Base-by-base conservation (phyloP, 331 rosid species). In the Malus hybrid region DNA sequence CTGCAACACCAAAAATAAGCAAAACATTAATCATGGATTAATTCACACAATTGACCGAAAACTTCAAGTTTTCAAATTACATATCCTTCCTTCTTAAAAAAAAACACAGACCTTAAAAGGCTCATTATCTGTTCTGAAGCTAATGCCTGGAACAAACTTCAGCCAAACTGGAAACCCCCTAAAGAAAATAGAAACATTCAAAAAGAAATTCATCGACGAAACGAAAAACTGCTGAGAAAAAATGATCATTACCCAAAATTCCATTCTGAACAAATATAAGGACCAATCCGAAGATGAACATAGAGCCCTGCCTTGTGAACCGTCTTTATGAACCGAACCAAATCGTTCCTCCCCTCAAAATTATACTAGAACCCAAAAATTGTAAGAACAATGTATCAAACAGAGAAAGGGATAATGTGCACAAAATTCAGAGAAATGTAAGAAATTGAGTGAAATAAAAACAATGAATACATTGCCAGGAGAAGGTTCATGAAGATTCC, bases 251-350 rank as follows among this genome's bases (percentile, higher is more conserved):
- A 84, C 90, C 90, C 86, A 71, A 76, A 84, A 59, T 87, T 87
- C 86, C 88, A 87, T 70, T 87, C 86, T 22, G 80, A 78, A 72
- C 88, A 84, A 77, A 87, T 76, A 33, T 81, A 87, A 22, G 88
- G 90, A 46, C 90, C 90, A 75, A 87, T 82, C 15, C 88, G 79
- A 77, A 87, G 90, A 87, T 84, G 83, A 34, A 77, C 83, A 73
- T 84, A 83, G 5, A 87, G 79, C 61, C 84, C 79, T 24, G 79
- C 86, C 50, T 69, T 75, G 1, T 81, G 83, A 48, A 83, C 73
- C 22, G 36, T 60, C 85, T 70, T 83, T 34, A 86, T 74, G 76
- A 86, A 79, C 67, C 55, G 75, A 52, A 76, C 80, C 69, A 79
- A 54, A 76, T 83, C 84, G 70, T 78, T 68, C 22, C 81, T 52